phyloP scores from a whole-genome alignment of 345 rosid species.

The Gossypium ekmanianum region DNA sequence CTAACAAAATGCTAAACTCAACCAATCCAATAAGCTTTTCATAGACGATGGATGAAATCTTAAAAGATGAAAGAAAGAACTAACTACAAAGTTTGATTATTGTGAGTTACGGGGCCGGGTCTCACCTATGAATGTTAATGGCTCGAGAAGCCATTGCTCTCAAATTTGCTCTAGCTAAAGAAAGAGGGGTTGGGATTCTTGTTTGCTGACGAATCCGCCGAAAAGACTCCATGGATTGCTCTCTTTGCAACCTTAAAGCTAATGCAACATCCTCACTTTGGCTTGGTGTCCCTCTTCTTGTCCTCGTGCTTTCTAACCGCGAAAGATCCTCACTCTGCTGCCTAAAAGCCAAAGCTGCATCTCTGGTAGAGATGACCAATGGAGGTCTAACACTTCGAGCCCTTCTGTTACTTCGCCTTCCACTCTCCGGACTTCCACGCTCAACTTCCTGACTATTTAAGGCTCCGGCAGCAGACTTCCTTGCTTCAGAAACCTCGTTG shows the following conservation, averaged over 20 bases:
- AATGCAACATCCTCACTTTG: slow-evolving; percentile 79
- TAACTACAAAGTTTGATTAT: too few relatives aligned
- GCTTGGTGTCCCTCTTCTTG: slow-evolving; percentile 35
- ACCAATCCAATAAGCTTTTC: neutral
- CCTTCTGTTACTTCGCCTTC: slow-evolving; percentile 11
- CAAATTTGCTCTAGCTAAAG: slow-evolving; percentile 71
- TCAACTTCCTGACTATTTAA: slow-evolving; percentile 22
- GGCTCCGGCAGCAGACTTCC: slow-evolving; percentile 43
- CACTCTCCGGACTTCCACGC: slow-evolving; percentile 20
- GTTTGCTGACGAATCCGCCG: slow-evolving; percentile 28
- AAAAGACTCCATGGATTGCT: slow-evolving; percentile 69
- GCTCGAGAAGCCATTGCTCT: slow-evolving; percentile 96
- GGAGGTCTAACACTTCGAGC: slow-evolving; percentile 5
- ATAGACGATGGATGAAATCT: neutral
- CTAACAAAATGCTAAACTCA: neutral
- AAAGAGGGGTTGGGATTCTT: slow-evolving; percentile 29
- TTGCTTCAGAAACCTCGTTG: slow-evolving; percentile 62
- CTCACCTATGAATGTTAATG: slow-evolving; percentile 13
- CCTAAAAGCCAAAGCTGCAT: slow-evolving; percentile 54
- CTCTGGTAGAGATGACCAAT: slow-evolving; percentile 19
- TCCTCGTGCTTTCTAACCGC: slow-evolving; percentile 26
- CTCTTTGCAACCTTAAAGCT: slow-evolving; percentile 80
- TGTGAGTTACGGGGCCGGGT: too few relatives aligned
- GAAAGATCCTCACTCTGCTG: slow-evolving; percentile 68
- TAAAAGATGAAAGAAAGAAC: neutral